Conservation (phyloP, 2,329 filamentous ascomycete species). For the Fusarium avenaceum region DNA sequence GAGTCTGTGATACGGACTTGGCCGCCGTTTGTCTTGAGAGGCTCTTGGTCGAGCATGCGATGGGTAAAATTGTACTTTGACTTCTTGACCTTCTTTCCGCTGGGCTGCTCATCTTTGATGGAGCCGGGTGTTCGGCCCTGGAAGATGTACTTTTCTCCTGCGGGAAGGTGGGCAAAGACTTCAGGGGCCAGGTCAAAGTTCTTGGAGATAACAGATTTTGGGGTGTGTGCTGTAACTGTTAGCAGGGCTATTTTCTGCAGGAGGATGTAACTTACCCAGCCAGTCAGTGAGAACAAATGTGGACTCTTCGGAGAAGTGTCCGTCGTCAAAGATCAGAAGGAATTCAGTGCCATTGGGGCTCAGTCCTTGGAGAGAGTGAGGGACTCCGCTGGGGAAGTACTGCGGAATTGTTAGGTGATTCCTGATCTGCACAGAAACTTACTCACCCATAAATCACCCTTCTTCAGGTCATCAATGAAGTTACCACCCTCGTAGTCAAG, state of each 20-base stretch:
- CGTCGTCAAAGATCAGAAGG: slow-evolving; percentile 64
- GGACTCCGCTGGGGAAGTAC: slow-evolving; percentile 83
- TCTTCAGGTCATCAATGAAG: slow-evolving; percentile 81
- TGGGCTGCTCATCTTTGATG: slow-evolving; percentile 75
- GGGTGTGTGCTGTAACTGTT: slow-evolving; percentile 70
- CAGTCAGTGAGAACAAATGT: slow-evolving; percentile 82
- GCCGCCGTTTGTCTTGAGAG: slow-evolving; percentile 72
- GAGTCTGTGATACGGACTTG: slow-evolving; percentile 81
- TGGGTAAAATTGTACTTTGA: slow-evolving; percentile 79
- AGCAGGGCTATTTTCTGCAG: not conserved
- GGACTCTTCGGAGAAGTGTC: slow-evolving; percentile 69
- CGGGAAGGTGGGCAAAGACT: slow-evolving; percentile 76
- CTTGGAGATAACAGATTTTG: slow-evolving; percentile 77
- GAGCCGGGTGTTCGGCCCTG: slow-evolving; percentile 74
- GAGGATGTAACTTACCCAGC: slow-evolving; percentile 63
- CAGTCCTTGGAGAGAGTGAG: slow-evolving; percentile 81
- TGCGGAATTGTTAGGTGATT: not conserved
- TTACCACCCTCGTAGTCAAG: slow-evolving; percentile 81
- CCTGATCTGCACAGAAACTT: fast-evolving
- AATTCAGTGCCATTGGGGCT: slow-evolving; percentile 70
- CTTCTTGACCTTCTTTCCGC: slow-evolving; percentile 72
- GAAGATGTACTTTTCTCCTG: slow-evolving; percentile 82
- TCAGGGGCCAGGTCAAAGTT: slow-evolving; percentile 81
- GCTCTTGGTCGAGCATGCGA: slow-evolving; percentile 77
- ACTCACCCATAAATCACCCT: slow-evolving; percentile 74